Evolutionary conservation across 2,329 filamentous ascomycete species (phyloP).

Genomic region (Cladosporium colombiae): DNA sequence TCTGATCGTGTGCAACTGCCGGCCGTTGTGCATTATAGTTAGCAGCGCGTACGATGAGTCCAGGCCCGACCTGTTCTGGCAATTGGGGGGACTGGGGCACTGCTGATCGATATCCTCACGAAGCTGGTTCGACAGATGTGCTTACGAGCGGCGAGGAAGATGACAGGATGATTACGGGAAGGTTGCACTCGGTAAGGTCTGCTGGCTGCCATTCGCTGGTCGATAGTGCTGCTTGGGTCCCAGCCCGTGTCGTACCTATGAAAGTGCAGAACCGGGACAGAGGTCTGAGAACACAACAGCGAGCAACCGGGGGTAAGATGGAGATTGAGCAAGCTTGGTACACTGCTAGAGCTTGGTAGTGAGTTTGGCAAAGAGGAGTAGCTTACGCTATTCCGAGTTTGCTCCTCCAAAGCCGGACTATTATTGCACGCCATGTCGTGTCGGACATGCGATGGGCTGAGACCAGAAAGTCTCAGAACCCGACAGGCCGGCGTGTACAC

Average conservation of each 20-base stretch:
- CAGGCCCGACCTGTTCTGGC: neutral
- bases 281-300: slow-evolving; percentile 10
- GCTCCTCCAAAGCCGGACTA: slow-evolving; percentile 6
- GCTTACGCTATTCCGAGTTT: slow-evolving; percentile 16
- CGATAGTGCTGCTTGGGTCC: neutral
- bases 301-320: slow-evolving; percentile 9
- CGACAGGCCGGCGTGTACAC: slow-evolving; percentile 8
- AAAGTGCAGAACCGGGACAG: slow-evolving; percentile 4
- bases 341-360: neutral
- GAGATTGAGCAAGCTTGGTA: slow-evolving; percentile 9
- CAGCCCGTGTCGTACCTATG: slow-evolving; percentile 8
- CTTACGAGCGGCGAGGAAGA: slow-evolving; percentile 2
- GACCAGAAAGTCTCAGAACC: slow-evolving; percentile 9
- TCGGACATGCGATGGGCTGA: slow-evolving; percentile 17
- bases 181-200: slow-evolving; percentile 12
- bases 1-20: slow-evolving; percentile 5
- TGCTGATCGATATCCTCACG: slow-evolving; percentile 1
- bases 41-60: slow-evolving; percentile 3
- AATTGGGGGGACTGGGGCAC: neutral
- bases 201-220: slow-evolving; percentile 18
- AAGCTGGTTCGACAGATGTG: neutral
- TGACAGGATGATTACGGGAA: slow-evolving; percentile 11
- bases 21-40: slow-evolving; percentile 17
- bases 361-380: slow-evolving; percentile 1
- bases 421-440: slow-evolving; percentile 6